Base-by-base conservation (phyloP, 23 red algal species). In the Chondrus crispus region DNA sequence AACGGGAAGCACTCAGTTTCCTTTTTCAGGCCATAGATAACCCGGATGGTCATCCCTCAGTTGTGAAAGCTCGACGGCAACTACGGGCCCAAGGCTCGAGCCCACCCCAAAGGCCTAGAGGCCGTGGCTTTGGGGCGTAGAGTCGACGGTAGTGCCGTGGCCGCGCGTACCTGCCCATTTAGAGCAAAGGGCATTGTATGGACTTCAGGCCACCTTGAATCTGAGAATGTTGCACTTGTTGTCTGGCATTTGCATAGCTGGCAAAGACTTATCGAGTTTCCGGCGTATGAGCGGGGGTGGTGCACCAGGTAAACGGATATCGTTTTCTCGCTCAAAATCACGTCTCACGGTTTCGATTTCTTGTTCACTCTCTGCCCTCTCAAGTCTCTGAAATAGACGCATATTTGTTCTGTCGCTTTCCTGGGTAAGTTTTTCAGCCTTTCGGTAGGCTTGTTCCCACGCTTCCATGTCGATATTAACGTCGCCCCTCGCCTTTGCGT, bases 21-120 rank as follows among this genome's bases (percentile, higher is more conserved):
- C 66, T 96, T 38, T 96, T 96, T 64, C 62, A 68, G 39, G 46
- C 76, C 20, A 81, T 96, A 55, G 95, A 96, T 5, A 54, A 96
- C 62, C 89, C 95, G 4, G 82, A 64, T 30, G 44, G 50, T 19
- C 84, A 88, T 88, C 87, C 87, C 45, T 36, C 87, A 12, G 53
- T 72, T 3, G 10, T 80, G 12, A 81, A 70, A 64, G 87, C 87
- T 9, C 49, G 62, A 78, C 24, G 42, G 16, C 72, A 80, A 55
- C 29, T 90, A 46, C 72, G 46, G 28, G 46, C 43, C 71, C 44
- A 16, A 26, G 37, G 10, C 71, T 77, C 12, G 38, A 47, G 43
- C 26, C 10, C 71, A 38, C 44, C 26, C 26, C 26, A 66, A 66
- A 19, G 60, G 60, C 1, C 26, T 55, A 8, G 58, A 10, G 84